phyloP scores from a whole-genome alignment of 371 early-diverging fungal species.

The Basidiobolus heterosporus region DNA sequence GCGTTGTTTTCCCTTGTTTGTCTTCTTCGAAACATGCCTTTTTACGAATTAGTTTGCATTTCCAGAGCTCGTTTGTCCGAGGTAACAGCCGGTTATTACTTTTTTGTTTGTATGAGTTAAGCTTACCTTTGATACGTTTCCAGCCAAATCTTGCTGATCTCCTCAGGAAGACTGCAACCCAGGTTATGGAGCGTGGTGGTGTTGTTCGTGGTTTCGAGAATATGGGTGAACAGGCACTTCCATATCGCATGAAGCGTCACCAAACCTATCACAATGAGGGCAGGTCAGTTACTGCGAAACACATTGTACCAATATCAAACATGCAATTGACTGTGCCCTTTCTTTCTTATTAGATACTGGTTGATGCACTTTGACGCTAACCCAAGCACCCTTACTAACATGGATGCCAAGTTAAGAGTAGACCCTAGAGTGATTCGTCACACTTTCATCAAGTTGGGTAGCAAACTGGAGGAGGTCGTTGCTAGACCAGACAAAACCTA shows the following conservation, averaged over 20 bases:
- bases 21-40: constrained; percentile 25
- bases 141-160: constrained; percentile 45
- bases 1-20: background rate
- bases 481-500: constrained; percentile 36
- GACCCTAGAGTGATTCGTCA: constrained; percentile 65
- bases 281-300: constrained; percentile 22
- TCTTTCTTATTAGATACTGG: constrained; percentile 31
- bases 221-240: constrained; percentile 37
- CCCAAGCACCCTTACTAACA: constrained; percentile 33
- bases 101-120: background rate
- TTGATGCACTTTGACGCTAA: constrained; percentile 66
- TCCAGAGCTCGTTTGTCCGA: constrained; percentile 32
- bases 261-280: constrained; percentile 42
- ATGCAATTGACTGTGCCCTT: background rate
- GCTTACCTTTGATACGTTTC: background rate
- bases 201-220: constrained; percentile 59
- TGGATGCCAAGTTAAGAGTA: constrained; percentile 39
- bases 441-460: constrained; percentile 54
- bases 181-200: constrained; percentile 54
- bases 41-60: constrained; percentile 53
- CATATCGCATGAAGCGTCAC: constrained; percentile 48
- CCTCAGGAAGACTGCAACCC: constrained; percentile 42
- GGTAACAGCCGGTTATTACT: constrained; percentile 10
- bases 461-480: constrained; percentile 36
- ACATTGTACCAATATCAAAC: too few relatives aligned